phyloP scores from a whole-genome alignment of 129 eudicot species.

The Flaveria linearis region DNA sequence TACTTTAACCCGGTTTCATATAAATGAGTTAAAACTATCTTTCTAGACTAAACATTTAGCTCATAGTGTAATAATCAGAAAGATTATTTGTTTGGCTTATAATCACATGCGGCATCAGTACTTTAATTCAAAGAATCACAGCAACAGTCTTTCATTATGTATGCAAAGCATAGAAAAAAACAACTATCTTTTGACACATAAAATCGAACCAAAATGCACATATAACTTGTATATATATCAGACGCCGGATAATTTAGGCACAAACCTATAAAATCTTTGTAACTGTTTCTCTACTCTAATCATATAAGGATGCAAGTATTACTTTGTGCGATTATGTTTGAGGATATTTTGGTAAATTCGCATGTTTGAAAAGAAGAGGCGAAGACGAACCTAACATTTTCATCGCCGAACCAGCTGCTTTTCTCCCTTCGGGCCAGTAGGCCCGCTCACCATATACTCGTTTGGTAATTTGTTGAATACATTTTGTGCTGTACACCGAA shows the following conservation, averaged over 20 bases:
- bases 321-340: constrained; percentile 10
- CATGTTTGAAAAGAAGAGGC: background rate
- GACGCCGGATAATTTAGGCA: background rate
- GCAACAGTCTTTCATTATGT: background rate
- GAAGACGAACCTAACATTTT: constrained; percentile 55
- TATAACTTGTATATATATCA: background rate
- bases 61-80: background rate
- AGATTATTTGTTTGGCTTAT: background rate
- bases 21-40: background rate
- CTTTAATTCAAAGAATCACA: background rate
- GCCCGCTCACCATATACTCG: constrained; percentile 85
- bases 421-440: constrained; percentile 99
- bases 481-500: constrained; percentile 48
- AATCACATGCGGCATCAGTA: background rate
- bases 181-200: constrained; percentile 14
- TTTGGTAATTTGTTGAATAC: constrained; percentile 57
- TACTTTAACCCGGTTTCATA: background rate
- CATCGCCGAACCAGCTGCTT: constrained; percentile 92
- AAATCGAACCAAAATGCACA: constrained; percentile 12
- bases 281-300: constrained; percentile 21
- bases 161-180: background rate
- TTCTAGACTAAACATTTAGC: constrained; percentile 2
- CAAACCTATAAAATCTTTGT: constrained; percentile 13
- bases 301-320: constrained; percentile 12
- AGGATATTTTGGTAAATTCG: constrained; percentile 22